Percentiles rank a stretch among this genome's conserved stretches.
These are phyloP conservation scores for Xanthoceras sorbifolium DNA, from an alignment of 345 rosid species.

Conservation along the genomic window DNA sequence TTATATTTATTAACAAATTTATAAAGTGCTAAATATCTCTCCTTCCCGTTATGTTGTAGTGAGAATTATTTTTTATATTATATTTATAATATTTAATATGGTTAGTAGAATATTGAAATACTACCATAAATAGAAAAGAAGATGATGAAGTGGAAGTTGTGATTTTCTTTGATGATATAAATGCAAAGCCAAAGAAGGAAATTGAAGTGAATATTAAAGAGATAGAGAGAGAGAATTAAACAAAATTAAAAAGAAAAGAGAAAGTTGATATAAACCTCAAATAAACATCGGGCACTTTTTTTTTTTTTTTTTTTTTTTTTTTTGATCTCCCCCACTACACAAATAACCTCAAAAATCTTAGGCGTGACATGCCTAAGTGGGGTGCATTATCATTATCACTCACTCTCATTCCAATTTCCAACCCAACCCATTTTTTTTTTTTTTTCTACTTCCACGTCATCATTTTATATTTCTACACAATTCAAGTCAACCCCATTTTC, in stretches of 20 bases:
- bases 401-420: conserved; percentile 35
- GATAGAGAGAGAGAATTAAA: neutral
- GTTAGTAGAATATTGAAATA: too few species aligned
- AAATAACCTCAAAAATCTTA: conserved; percentile 64
- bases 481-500: conserved; percentile 38
- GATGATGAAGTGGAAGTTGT: neutral
- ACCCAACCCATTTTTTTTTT: neutral
- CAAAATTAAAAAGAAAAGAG: neutral
- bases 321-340: conserved; percentile 34
- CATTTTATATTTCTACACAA: conserved; percentile 38
- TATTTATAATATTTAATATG: too few species aligned
- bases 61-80: too few species aligned
- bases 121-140: neutral
- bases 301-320: neutral
- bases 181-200: neutral
- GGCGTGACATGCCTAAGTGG: conserved; percentile 92
- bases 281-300: conserved; percentile 30
- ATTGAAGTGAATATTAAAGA: neutral
- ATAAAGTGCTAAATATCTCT: too few species aligned
- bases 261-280: conserved; percentile 32
- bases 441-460: conserved; percentile 26
- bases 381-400: conserved; percentile 74
- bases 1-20: too few species aligned
- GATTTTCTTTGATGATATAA: neutral
- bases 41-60: too few species aligned